Evolutionary conservation across 768 basidiomycete genomes (phyloP), one percentile per base, ranked within the genome.

Genomic region (Leccinum fibrillosum): DNA sequence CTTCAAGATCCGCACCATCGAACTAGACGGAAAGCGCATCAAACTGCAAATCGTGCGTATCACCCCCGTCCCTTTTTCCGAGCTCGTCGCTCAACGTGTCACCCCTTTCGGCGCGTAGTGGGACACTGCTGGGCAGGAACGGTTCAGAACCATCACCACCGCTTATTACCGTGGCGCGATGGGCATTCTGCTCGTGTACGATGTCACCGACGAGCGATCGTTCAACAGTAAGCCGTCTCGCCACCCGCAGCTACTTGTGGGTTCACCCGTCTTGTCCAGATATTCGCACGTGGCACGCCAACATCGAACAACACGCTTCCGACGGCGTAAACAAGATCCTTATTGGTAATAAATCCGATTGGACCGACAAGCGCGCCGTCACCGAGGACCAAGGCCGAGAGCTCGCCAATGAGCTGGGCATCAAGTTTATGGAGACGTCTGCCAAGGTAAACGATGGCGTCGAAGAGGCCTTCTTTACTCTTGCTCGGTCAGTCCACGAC

Each of bases 241-340:
- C 37, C 8, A 39, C 13, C 64, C 62, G 28, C 66, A 57, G 49
- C 62, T 65, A 47, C 64, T 11, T 58, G 28, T 54, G 64, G 39
- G 23, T 26, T 9, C 34, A 34, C 34, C 58, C 6, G 19, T 37
- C 57, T 35, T 56, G 2, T 63, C 35, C 69, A 98, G 96, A 98
- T 78, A 95, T 98, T 74, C 92, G 94, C 64, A 96, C 93, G 64
- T 98, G 97, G 97, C 92, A 98, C 75, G 77, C 89, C 35, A 98
- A 98, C 73, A 94, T 98, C 64, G 97, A 98, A 75, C 96, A 98
- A 72, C 95, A 98, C 72, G 97, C 97, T 37, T 97, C 96, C 1
- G 94, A 98, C 64, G 94, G 94, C 37, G 97, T 98, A 63, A 98
- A 98, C 86, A 98, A 98, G 85, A 92, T 99, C 60, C 86, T 98